These are phyloP conservation scores for Salicornia ramosissima DNA, from an alignment of 148 eudicot species.

Conservation along the genomic window DNA sequence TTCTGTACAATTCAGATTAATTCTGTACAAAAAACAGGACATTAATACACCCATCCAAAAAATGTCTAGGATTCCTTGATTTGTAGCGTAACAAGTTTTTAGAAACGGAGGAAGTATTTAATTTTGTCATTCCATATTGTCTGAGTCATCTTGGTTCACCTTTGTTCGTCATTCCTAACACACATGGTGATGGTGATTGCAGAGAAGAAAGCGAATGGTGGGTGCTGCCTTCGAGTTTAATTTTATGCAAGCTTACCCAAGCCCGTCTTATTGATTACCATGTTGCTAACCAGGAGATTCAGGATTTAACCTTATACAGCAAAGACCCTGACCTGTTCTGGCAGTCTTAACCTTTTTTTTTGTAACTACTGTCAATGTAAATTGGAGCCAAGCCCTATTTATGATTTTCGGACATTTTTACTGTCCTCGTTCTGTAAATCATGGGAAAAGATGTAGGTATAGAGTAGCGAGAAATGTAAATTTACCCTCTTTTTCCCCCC, in stretches of 20 bases:
- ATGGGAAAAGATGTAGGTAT: slow-evolving; percentile 5
- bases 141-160: background rate
- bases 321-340: slow-evolving; percentile 64
- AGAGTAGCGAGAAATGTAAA: slow-evolving; percentile 18
- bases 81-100: too few relatives aligned
- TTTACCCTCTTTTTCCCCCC: background rate
- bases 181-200: slow-evolving; percentile 14
- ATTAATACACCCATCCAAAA: too few relatives aligned
- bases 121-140: too few relatives aligned
- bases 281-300: slow-evolving; percentile 92
- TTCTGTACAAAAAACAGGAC: too few relatives aligned
- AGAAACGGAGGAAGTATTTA: too few relatives aligned
- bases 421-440: slow-evolving; percentile 11
- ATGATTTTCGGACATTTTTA: background rate
- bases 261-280: slow-evolving; percentile 76
- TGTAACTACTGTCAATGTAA: background rate
- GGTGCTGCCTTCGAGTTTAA: slow-evolving; percentile 70
- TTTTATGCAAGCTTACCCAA: slow-evolving; percentile 66
- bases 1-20: too few relatives aligned
- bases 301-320: slow-evolving; percentile 77
- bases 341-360: slow-evolving; percentile 41
- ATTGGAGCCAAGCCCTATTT: background rate
- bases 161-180: slow-evolving; percentile 4
- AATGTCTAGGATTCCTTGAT: too few relatives aligned
- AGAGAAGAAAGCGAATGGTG: slow-evolving; percentile 98